Percentiles rank a stretch among this genome's conserved stretches.
Evolutionary conservation across 2,329 filamentous ascomycete genomes (phyloP).

Genomic region (Botryotinia convoluta): DNA sequence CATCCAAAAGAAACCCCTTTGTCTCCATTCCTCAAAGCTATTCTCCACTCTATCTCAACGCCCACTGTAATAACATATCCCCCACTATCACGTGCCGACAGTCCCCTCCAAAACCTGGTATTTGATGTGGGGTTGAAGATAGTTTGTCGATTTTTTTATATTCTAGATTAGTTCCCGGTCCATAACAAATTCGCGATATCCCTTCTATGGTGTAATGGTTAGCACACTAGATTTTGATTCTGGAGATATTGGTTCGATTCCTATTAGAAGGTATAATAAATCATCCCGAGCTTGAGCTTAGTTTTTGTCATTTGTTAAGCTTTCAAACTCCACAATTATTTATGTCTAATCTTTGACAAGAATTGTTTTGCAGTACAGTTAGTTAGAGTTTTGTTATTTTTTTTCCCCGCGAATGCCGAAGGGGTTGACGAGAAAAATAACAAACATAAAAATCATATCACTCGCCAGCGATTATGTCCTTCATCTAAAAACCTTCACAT

Average conservation of each 20-base stretch:
- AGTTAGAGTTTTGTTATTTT: too few species aligned
- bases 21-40: background rate
- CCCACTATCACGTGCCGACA: background rate
- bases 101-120: background rate
- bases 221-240: slow-evolving; percentile 21
- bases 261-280: slow-evolving; percentile 23
- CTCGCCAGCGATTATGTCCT: too few species aligned
- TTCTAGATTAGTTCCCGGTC: fast-evolving
- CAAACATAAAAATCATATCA: too few species aligned
- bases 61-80: background rate
- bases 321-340: too few species aligned
- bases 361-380: too few species aligned
- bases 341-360: too few species aligned
- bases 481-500: too few species aligned
- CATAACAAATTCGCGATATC: background rate
- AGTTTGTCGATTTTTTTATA: fast-evolving
- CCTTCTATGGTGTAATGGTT: slow-evolving; percentile 22
- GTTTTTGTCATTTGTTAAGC: too few species aligned
- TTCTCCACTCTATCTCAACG: background rate
- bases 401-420: too few species aligned
- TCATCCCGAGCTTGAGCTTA: too few species aligned
- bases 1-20: background rate
- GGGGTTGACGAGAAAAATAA: too few species aligned
- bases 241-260: slow-evolving; percentile 24
- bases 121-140: background rate